phyloP scores from a whole-genome alignment of 208 protist genomes.

The Leishmania tropica region DNA sequence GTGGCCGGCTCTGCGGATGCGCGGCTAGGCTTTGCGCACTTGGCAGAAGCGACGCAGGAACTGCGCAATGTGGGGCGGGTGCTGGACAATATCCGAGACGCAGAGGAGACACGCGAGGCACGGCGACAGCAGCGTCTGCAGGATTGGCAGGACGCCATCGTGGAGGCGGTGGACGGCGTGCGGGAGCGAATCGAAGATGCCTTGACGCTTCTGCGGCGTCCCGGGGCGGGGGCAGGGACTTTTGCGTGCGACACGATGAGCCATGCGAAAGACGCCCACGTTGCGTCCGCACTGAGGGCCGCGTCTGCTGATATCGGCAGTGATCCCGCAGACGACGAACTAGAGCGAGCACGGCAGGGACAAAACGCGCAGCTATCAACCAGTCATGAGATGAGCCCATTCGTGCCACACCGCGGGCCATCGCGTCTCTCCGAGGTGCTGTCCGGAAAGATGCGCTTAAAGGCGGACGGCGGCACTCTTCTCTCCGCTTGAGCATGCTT shows the following conservation, averaged over 20 bases:
- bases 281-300: neutral
- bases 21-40: constrained; percentile 8
- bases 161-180: constrained; percentile 20
- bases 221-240: neutral
- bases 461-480: neutral
- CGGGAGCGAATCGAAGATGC: constrained; percentile 4
- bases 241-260: neutral
- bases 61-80: constrained; percentile 54
- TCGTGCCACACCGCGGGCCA: neutral
- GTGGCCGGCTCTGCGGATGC: neutral
- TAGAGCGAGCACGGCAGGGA: neutral
- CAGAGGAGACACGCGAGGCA: constrained; percentile 17
- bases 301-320: neutral
- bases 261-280: neutral
- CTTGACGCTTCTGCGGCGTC: neutral
- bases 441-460: neutral
- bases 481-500: neutral
- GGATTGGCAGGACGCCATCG: constrained; percentile 34
- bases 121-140: constrained; percentile 23
- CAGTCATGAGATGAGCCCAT: neutral
- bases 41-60: constrained; percentile 33
- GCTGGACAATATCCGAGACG: constrained; percentile 45
- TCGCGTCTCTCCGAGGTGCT: constrained; percentile 4
- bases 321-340: neutral
- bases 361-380: neutral